Conservation (phyloP, 2,329 filamentous ascomycete genomes). For the Clonostachys solani region DNA sequence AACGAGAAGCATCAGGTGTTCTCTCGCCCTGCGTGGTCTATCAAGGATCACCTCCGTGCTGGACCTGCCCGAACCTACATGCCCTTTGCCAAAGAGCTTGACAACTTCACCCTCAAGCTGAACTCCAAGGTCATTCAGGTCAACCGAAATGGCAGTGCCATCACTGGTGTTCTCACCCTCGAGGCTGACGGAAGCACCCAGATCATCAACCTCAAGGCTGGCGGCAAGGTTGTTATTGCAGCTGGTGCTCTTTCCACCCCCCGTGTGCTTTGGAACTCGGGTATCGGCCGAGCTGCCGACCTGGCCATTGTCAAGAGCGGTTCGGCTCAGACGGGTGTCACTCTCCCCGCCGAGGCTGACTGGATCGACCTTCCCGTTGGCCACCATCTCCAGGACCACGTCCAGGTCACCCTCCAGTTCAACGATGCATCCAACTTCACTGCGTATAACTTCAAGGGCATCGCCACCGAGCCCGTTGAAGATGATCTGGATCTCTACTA, state of each 20-base stretch:
- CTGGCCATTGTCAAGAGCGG: slow-evolving; percentile 35
- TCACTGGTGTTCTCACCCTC: slow-evolving; percentile 64
- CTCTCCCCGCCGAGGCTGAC: slow-evolving; percentile 40
- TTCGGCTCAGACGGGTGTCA: slow-evolving; percentile 36
- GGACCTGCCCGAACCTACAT: slow-evolving; percentile 69
- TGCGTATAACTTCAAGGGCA: slow-evolving; percentile 19
- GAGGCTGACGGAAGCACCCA: slow-evolving; percentile 44
- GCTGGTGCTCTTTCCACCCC: slow-evolving; percentile 64
- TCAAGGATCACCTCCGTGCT: slow-evolving; percentile 58
- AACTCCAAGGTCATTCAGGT: slow-evolving; percentile 62
- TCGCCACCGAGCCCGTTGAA: slow-evolving; percentile 16
- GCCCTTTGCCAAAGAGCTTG: slow-evolving; percentile 49
- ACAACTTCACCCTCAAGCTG: slow-evolving; percentile 62
- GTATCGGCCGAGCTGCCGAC: slow-evolving; percentile 62
- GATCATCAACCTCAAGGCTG: slow-evolving; percentile 53
- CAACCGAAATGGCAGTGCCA: slow-evolving; percentile 54
- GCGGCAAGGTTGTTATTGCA: slow-evolving; percentile 62
- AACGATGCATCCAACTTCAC: slow-evolving; percentile 14
- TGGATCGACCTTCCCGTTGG: slow-evolving; percentile 57
- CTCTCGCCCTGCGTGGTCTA: slow-evolving; percentile 62
- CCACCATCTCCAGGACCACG: slow-evolving; percentile 44
- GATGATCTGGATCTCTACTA: slow-evolving; percentile 24
- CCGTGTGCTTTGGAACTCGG: slow-evolving; percentile 55
- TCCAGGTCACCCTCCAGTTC: slow-evolving; percentile 4
- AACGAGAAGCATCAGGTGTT: slow-evolving; percentile 62